Evolutionary conservation across 2,329 filamentous ascomycete genomes (phyloP).

Genomic region (Ceratocystis papillata): DNA sequence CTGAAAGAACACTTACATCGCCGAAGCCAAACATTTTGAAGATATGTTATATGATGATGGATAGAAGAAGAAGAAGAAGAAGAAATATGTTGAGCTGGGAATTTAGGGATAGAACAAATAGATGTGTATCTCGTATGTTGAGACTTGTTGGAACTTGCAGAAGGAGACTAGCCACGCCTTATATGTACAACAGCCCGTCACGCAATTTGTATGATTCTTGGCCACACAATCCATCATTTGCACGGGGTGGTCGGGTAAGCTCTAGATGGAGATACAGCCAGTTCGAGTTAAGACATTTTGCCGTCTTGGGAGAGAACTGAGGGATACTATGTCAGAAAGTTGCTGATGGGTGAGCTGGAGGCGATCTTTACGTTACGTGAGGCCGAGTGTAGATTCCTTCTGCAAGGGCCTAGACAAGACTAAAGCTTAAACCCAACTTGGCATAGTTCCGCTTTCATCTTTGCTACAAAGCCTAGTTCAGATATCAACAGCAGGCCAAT

Average conservation of each 20-base stretch:
- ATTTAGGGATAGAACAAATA: not conserved
- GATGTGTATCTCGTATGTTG: not conserved
- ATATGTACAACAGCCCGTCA: not conserved
- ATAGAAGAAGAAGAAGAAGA: not conserved
- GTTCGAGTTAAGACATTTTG: not conserved
- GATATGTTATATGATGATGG: not conserved
- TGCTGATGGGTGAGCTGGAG: not conserved
- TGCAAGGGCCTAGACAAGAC: constrained; percentile 1
- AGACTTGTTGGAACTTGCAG: not conserved
- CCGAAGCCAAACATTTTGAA: constrained; percentile 21
- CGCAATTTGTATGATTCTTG: not conserved
- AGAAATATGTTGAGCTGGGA: not conserved
- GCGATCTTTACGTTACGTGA: not conserved
- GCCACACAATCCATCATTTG: not conserved
- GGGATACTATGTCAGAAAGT: not conserved
- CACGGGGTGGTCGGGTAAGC: not conserved
- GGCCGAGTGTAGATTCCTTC: not conserved
- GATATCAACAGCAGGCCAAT: not conserved
- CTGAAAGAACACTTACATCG: constrained; percentile 14
- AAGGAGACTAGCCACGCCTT: not conserved
- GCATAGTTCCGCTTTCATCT: not conserved
- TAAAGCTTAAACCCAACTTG: not conserved
- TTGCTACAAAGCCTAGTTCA: not conserved
- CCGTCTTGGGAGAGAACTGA: not conserved
- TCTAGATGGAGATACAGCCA: not conserved